Base-by-base conservation (phyloP, 176 grass and related monocot genomes). In the Carex parvula region DNA sequence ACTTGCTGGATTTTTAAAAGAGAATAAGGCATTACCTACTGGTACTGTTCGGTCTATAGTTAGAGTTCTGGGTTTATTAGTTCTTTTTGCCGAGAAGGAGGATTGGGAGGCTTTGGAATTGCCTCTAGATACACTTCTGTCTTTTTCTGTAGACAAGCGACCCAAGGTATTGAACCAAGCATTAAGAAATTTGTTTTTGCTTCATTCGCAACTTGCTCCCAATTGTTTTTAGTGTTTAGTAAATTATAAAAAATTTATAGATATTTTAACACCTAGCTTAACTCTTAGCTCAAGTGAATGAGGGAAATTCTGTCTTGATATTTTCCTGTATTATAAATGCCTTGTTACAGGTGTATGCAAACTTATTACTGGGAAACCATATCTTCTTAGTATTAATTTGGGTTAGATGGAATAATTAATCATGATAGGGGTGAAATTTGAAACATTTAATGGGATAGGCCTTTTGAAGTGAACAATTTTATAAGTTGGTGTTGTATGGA, bases 1-100 rank as follows among this genome's bases (percentile, higher is more conserved):
- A 10, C 91, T 98, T 29, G 87, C 91, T 1, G 81, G 33, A 6
- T 90, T 94, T 67, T 86, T 98, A 61, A 72, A 80, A 66, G 84
- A 70, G 6, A 53, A 85, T 21, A 59, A 81, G 5, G 59, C 72
- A 50, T 81, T 90, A 48, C 72, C 95, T n/a, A 94, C 95, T 54
- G 95, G 95, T 56, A 94, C 95, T 64, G 59, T 84, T 30, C 92
- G 95, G 33, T 95, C 91, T 3, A 60, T 95, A 18, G 92, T 98
- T 42, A 98, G 91, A 79, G 92, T 91, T 32, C 91, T 98, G 46
- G 95, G 95, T 42, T 81, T 87, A 24, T n/a, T 98, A 84, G 83
- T 71, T 44, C 83, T 95, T 66, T 88, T 68, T 71, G 72, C 94
- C 9, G 95, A 98, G 26, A 86, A 86, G 13, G 79, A 80, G 8